phyloP scores from a whole-genome alignment of 306 rosid species.

The Ammopiptanthus mongolicus region DNA sequence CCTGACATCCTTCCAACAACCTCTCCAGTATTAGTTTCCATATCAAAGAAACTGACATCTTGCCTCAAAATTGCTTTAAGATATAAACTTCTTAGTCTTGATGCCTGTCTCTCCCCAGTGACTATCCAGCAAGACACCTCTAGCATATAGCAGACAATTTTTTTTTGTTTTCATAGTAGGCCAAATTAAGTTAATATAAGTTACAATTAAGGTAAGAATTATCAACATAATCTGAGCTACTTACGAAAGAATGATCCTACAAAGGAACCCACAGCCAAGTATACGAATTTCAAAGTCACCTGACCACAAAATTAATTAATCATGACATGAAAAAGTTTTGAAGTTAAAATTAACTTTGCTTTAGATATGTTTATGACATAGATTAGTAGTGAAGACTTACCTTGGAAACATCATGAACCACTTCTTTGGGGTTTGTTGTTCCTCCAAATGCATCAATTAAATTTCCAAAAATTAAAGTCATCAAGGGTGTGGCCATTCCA shows the following conservation, averaged over 20 bases:
- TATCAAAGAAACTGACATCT: slow-evolving; percentile 55
- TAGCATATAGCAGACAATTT: slow-evolving; percentile 7
- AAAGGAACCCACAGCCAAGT: slow-evolving; percentile 56
- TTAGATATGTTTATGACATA: neutral
- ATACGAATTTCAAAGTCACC: slow-evolving; percentile 49
- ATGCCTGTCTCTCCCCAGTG: slow-evolving; percentile 66
- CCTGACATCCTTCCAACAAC: slow-evolving; percentile 74
- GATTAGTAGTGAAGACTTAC: slow-evolving; percentile 18
- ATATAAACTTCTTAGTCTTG: slow-evolving; percentile 56
- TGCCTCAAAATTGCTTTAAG: slow-evolving; percentile 63
- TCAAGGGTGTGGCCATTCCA: slow-evolving; percentile 42
- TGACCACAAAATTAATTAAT: slow-evolving; percentile 18
- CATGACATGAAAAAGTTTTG: neutral
- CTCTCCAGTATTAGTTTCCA: slow-evolving; percentile 57
- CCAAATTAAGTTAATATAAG: neutral
- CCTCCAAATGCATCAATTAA: slow-evolving; percentile 47
- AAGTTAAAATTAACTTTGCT: neutral
- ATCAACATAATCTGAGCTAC: neutral
- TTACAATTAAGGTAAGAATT: neutral
- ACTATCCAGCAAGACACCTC: slow-evolving; percentile 73
- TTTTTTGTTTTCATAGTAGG: neutral
- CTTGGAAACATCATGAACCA: slow-evolving; percentile 47
- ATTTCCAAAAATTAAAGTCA: slow-evolving; percentile 47
- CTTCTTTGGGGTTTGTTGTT: slow-evolving; percentile 2
- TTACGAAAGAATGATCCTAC: slow-evolving; percentile 49